Conservation (phyloP, 139 green algal species). For the Chlorella ohadii region DNA sequence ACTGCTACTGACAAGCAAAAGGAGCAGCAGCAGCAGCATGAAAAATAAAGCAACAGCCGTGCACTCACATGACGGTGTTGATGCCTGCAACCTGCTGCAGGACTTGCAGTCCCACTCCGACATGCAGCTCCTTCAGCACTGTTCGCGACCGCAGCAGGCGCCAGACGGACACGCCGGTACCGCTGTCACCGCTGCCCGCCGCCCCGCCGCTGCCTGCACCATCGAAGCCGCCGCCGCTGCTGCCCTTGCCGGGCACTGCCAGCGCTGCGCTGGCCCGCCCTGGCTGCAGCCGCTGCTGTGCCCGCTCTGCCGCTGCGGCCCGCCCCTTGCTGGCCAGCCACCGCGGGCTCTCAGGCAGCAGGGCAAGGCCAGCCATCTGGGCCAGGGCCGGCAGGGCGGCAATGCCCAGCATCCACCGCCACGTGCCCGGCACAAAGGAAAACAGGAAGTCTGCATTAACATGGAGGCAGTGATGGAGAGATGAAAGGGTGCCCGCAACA, state of each 20-base stretch:
- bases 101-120: constrained; percentile 69
- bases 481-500: too few species aligned
- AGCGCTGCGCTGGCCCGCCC: background rate
- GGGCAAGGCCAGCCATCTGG: constrained; percentile 57
- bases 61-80: constrained; percentile 77
- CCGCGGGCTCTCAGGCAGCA: constrained; percentile 72
- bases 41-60: background rate
- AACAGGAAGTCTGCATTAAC: constrained; percentile 62
- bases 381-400: constrained; percentile 63
- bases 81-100: constrained; percentile 83
- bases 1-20: too few species aligned
- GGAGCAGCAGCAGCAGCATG: too few species aligned
- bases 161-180: background rate
- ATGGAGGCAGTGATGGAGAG: too few species aligned
- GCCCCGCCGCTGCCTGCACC: background rate
- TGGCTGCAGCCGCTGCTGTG: constrained; percentile 7
- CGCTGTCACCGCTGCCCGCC: background rate
- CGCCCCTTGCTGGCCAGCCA: constrained; percentile 51
- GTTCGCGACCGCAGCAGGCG: background rate
- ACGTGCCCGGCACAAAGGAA: constrained; percentile 71
- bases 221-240: background rate
- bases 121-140: constrained; percentile 35
- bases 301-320: background rate
- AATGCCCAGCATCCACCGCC: constrained; percentile 84
- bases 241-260: too few species aligned